phyloP scores from a whole-genome alignment of 495 filamentous ascomycete genomes.

The Penicillium canariense region DNA sequence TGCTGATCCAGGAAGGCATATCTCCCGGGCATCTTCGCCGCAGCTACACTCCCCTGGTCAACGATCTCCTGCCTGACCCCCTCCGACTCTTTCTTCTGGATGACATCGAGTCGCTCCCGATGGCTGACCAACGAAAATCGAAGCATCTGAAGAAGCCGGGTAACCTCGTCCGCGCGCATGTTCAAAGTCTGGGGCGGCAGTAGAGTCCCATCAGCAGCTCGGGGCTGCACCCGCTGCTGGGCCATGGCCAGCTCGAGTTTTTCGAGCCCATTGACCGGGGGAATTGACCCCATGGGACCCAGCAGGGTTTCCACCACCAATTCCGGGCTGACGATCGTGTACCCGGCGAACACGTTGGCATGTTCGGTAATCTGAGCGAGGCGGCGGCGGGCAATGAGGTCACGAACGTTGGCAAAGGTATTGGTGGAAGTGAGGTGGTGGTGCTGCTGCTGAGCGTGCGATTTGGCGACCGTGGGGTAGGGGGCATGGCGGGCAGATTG shows the following conservation, averaged over 20 bases:
- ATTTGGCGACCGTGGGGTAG: conserved; percentile 42
- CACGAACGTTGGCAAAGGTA: conserved; percentile 50
- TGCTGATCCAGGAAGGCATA: conserved; percentile 48
- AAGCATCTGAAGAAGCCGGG: conserved; percentile 45
- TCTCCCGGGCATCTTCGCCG: conserved; percentile 40
- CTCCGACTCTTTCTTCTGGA: conserved; percentile 46
- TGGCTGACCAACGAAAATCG: conserved; percentile 48
- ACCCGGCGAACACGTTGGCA: conserved; percentile 50
- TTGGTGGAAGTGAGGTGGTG: conserved; percentile 41
- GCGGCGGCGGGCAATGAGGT: conserved; percentile 49
- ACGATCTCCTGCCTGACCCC: conserved; percentile 36
- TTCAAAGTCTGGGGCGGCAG: conserved; percentile 45
- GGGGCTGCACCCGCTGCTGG: conserved; percentile 47
- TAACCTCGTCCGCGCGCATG: conserved; percentile 50
- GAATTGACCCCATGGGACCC: conserved; percentile 48
- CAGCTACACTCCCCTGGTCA: conserved; percentile 31
- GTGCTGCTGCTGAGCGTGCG: conserved; percentile 38
- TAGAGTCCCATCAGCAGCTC: conserved; percentile 43
- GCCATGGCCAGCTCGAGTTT: conserved; percentile 50
- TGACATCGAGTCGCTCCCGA: conserved; percentile 45
- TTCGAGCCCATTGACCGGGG: conserved; percentile 44
- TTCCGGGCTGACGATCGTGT: conserved; percentile 48
- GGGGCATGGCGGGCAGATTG: conserved; percentile 44
- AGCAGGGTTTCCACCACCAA: conserved; percentile 47
- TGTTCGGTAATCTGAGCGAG: conserved; percentile 51